Evolutionary conservation across 2,329 filamentous ascomycete species (phyloP).

Genomic region (Catunica adiposa): DNA sequence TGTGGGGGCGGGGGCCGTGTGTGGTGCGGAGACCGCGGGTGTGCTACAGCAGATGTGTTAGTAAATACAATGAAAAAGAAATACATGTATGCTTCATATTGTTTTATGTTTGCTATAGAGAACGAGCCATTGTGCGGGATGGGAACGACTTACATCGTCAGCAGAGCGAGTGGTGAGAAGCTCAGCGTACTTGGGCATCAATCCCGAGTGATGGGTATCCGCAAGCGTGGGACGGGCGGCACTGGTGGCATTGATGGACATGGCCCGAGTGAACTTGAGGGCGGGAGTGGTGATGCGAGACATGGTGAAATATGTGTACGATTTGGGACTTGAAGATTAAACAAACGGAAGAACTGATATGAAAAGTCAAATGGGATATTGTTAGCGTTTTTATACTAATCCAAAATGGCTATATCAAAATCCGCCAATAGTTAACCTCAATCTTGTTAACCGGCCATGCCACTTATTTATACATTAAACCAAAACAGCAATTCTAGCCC

Average conservation of each 20-base stretch:
- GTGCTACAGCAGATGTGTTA: too few relatives aligned
- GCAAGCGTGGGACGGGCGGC: conserved; percentile 23
- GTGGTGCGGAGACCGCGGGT: conserved; percentile 29
- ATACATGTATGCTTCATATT: too few relatives aligned
- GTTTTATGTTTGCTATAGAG: background rate
- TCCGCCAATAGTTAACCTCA: too few relatives aligned
- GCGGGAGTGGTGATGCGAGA: conserved; percentile 34
- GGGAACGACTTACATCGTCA: conserved; percentile 25
- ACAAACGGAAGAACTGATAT: background rate
- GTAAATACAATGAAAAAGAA: too few relatives aligned
- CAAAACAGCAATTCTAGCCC: background rate
- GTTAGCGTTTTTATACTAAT: too few relatives aligned
- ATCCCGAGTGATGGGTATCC: conserved; percentile 21
- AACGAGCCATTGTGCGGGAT: background rate
- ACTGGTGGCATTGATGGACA: conserved; percentile 25
- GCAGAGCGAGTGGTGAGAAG: conserved; percentile 23
- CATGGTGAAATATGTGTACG: conserved; percentile 23
- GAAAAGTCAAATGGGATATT: background rate
- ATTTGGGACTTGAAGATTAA: background rate
- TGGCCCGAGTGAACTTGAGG: conserved; percentile 31
- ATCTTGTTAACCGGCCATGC: too few relatives aligned
- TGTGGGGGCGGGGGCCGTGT: conserved; percentile 29
- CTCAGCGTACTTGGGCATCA: conserved; percentile 34
- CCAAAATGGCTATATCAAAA: too few relatives aligned
- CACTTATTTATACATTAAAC: too few relatives aligned